Conservation (phyloP, 208 protist species). For the Trichomonas gallinae region DNA sequence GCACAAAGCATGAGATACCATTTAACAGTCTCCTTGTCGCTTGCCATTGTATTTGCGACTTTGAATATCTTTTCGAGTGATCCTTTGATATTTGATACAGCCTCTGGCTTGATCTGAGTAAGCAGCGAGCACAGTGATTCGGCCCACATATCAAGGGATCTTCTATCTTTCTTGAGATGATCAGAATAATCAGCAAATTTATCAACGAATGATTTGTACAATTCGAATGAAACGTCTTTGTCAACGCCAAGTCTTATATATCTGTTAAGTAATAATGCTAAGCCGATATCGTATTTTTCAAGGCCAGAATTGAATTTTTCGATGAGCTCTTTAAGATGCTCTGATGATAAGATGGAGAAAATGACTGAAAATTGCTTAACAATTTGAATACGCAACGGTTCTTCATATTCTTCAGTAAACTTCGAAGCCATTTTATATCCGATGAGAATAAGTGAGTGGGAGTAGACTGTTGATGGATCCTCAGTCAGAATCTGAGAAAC, state of each 20-base stretch:
- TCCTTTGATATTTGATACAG: not conserved
- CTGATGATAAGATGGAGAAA: not conserved
- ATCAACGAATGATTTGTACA: not conserved
- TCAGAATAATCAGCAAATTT: not conserved
- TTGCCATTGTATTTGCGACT: not conserved
- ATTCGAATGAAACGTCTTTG: not conserved
- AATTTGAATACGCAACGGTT: not conserved
- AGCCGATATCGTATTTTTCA: not conserved
- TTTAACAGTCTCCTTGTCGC: not conserved
- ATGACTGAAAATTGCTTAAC: conserved; percentile 16
- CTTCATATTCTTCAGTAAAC: not conserved
- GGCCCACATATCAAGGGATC: not conserved
- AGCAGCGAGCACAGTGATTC: not conserved
- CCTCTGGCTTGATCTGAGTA: not conserved
- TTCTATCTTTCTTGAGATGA: not conserved
- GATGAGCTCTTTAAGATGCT: not conserved
- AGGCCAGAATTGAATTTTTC: not conserved
- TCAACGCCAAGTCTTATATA: not conserved
- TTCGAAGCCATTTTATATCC: not conserved
- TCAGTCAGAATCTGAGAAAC: not conserved
- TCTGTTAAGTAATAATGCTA: not conserved
- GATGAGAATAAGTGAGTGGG: not conserved
- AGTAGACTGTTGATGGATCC: too few species aligned
- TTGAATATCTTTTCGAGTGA: not conserved
- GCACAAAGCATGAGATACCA: not conserved